Percentiles rank a stretch among this genome's conserved stretches.
Evolutionary conservation across 306 rosid species (phyloP).

Genomic region (Begonia peltatifolia): DNA sequence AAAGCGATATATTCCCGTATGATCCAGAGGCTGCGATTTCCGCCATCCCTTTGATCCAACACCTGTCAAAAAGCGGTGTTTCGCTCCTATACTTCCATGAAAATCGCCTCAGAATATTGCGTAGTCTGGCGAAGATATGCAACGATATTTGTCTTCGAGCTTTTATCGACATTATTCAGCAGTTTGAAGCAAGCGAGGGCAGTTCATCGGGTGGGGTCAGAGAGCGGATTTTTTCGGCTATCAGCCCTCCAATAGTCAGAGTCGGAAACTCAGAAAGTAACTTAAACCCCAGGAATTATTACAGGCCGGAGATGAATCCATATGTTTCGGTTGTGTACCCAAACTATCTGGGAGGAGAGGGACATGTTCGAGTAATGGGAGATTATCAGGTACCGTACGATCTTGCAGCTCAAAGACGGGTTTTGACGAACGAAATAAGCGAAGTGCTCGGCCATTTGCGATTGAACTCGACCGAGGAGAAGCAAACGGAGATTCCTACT

Average conservation of each 20-base stretch:
- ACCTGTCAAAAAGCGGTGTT: constrained; percentile 7
- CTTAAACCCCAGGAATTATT: no score
- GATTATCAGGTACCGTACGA: background rate
- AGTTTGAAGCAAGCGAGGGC: background rate
- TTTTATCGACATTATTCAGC: constrained; percentile 29
- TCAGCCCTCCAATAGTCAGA: no score
- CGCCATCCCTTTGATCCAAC: constrained; percentile 21
- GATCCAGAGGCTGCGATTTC: background rate
- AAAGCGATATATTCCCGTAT: constrained; percentile 11
- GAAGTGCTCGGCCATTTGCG: constrained; percentile 11
- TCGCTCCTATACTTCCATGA: constrained; percentile 25
- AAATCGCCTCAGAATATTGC: constrained; percentile 14
- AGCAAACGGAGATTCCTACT: background rate
- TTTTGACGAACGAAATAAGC: constrained; percentile 5
- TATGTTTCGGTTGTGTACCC: no score
- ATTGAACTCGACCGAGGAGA: background rate
- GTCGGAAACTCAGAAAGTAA: no score
- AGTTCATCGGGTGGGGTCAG: no score
- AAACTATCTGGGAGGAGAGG: no score
- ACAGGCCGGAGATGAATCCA: no score
- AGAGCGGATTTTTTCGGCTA: no score
- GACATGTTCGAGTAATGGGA: no score
- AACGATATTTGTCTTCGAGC: constrained; percentile 30
- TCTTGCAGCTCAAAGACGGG: background rate
- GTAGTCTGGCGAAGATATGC: constrained; percentile 8